Evolutionary conservation across 2,329 filamentous ascomycete species (phyloP).

Genomic region (Elsinoe perseae): DNA sequence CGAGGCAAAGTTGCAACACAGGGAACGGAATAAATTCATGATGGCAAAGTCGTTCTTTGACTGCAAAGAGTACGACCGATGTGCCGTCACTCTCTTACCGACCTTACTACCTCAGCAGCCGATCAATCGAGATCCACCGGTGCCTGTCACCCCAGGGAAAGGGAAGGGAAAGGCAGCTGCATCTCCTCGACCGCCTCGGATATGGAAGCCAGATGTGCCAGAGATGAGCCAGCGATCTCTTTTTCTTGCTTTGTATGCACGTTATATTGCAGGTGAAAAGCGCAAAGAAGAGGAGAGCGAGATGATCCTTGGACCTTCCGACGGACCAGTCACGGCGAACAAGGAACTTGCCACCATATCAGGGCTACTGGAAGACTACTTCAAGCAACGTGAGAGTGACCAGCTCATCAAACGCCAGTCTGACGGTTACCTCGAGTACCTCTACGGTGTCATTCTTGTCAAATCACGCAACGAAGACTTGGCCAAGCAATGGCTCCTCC

Average conservation of each 20-base stretch:
- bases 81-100: slow-evolving; percentile 81
- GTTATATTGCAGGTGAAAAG: slow-evolving; percentile 89
- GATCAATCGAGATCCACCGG: slow-evolving; percentile 25
- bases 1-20: slow-evolving; percentile 59
- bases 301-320: slow-evolving; percentile 91
- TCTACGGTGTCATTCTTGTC: slow-evolving; percentile 83
- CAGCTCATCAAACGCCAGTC: slow-evolving; percentile 26
- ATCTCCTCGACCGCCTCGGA: background rate
- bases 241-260: slow-evolving; percentile 87
- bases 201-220: slow-evolving; percentile 34
- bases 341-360: slow-evolving; percentile 73
- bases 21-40: slow-evolving; percentile 74
- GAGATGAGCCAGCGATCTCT: slow-evolving; percentile 79
- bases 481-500: slow-evolving; percentile 78
- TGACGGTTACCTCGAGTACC: slow-evolving; percentile 89
- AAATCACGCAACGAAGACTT: slow-evolving; percentile 84
- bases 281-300: slow-evolving; percentile 93
- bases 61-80: slow-evolving; percentile 89
- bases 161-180: slow-evolving; percentile 54
- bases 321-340: slow-evolving; percentile 76
- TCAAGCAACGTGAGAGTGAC: slow-evolving; percentile 51
- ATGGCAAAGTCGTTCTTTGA: slow-evolving; percentile 93
- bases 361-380: slow-evolving; percentile 72
- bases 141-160: slow-evolving; percentile 39
- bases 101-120: slow-evolving; percentile 49